Evolutionary conservation across 1,284 basidiomycete genomes (phyloP).

Genomic region (Austroboletus rostrupii): DNA sequence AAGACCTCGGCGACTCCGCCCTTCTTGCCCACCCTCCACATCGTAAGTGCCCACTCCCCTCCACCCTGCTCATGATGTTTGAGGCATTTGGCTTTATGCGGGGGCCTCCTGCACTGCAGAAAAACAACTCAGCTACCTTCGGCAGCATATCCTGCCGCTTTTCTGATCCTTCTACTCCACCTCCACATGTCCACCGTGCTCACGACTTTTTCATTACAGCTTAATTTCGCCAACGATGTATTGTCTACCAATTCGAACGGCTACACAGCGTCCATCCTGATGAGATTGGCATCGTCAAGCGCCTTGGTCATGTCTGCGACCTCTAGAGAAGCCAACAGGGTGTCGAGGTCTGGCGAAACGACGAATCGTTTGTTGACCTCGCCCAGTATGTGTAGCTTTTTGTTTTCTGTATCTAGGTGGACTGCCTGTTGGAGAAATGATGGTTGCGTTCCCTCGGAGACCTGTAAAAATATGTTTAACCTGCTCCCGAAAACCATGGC

Average conservation of each 20-base stretch:
- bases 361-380: slow-evolving; percentile 85
- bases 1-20: not conserved
- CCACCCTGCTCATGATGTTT: slow-evolving; percentile 63
- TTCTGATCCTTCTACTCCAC: slow-evolving; percentile 36
- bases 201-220: not conserved
- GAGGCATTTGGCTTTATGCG: slow-evolving; percentile 90
- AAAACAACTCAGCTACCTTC: slow-evolving; percentile 62
- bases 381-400: slow-evolving; percentile 71
- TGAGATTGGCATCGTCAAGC: slow-evolving; percentile 46
- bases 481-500: slow-evolving; percentile 6
- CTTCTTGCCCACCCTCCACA: not conserved
- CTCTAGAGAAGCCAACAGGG: slow-evolving; percentile 70
- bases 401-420: slow-evolving; percentile 59
- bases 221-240: not conserved
- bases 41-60: slow-evolving; percentile 14
- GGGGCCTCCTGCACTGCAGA: slow-evolving; percentile 55
- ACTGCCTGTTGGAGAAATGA: slow-evolving; percentile 90
- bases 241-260: not conserved
- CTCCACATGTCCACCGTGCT: not conserved
- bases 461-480: slow-evolving; percentile 41
- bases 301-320: slow-evolving; percentile 41
- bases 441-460: slow-evolving; percentile 79
- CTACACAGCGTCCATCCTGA: slow-evolving; percentile 50
- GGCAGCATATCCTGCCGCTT: slow-evolving; percentile 40
- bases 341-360: slow-evolving; percentile 82